A percentile compares a stretch with the other conserved stretches of the same genome.
Conservation (phyloP, 129 eudicot genomes). For the Artemisia argyi region DNA sequence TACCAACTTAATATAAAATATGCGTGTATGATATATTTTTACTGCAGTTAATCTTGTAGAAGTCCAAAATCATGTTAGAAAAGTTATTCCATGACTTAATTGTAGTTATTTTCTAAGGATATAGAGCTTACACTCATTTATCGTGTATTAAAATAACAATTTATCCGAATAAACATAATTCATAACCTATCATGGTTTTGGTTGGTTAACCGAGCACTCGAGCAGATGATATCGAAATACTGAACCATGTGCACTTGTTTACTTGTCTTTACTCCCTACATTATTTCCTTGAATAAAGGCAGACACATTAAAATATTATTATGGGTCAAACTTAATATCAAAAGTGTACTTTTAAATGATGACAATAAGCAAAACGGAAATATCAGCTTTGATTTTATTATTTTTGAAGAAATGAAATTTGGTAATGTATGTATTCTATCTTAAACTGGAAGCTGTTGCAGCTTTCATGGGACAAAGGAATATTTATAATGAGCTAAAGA, state of each 20-base stretch:
- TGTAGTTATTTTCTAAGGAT: background rate
- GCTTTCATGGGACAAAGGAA: conserved; percentile 19
- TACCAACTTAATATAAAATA: background rate
- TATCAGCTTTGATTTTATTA: too few relatives aligned
- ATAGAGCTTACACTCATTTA: background rate
- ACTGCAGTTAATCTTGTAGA: background rate
- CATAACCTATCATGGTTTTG: conserved; percentile 1
- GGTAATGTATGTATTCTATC: background rate
- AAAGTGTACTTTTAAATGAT: too few relatives aligned
- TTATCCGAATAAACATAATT: background rate
- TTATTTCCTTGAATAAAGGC: too few relatives aligned
- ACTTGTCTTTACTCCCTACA: too few relatives aligned
- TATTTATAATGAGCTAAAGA: conserved; percentile 12
- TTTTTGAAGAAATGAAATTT: too few relatives aligned
- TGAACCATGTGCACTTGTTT: too few relatives aligned
- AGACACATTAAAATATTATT: too few relatives aligned
- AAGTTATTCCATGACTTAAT: background rate
- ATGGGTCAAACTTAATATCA: too few relatives aligned
- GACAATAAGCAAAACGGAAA: too few relatives aligned
- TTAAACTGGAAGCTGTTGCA: conserved; percentile 16
- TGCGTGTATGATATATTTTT: background rate
- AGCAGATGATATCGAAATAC: too few relatives aligned
- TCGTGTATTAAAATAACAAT: background rate
- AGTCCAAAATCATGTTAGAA: background rate
- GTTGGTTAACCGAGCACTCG: too few relatives aligned